Base-by-base conservation (phyloP, 352 stramenopile genomes). In the Phytophthora pistaciae region DNA sequence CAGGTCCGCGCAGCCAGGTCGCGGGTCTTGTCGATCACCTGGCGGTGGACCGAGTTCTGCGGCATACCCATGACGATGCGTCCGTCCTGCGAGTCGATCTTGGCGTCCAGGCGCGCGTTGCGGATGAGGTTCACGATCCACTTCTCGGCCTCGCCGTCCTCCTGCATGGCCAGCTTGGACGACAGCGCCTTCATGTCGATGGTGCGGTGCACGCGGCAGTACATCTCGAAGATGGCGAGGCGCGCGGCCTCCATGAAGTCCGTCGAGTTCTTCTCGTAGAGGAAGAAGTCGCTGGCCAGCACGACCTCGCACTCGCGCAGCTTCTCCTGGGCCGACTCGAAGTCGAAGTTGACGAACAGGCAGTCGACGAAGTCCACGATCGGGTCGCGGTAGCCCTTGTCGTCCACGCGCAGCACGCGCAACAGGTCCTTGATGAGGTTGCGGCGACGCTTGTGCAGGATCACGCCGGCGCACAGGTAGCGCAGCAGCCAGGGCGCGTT, bases 101-200 rank as follows among this genome's bases (percentile, higher is more conserved):
- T 99, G 52, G 98, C 98, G 82, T 99, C 97, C 20, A 99, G 81
- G 56, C 97, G 91, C 14, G 97, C 96, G 79, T 98, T 98, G 60
- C 97, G 90, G 78, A 99, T 99, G 57, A 99, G 80, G 87, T 99
- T 98, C 25, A 99, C 98, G 80, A 99, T 99, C 98, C 97, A 99
- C 74, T 98, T 97, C 82, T 99, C 98, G 11, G 98, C 97, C 57
- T 98, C 93, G n/a, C 95, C 90, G 64, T 97, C 85, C 71, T 99
- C 91, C 40, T 93, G 84, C 94, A 99, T 99, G 40, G 93, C 96
- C 64, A 99, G 87, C 87, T 99, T 98, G 29, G 96, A 91, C 49
- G 97, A 98, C 68, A 99, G 87, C 72, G 96, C 96, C 64, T 92
- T 92, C 75, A 99, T 98, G 87, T 99, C 97, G 80, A 99, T 99